Base-by-base conservation (phyloP, 768 basidiomycete species). In the Leucosporidium yakuticum region DNA sequence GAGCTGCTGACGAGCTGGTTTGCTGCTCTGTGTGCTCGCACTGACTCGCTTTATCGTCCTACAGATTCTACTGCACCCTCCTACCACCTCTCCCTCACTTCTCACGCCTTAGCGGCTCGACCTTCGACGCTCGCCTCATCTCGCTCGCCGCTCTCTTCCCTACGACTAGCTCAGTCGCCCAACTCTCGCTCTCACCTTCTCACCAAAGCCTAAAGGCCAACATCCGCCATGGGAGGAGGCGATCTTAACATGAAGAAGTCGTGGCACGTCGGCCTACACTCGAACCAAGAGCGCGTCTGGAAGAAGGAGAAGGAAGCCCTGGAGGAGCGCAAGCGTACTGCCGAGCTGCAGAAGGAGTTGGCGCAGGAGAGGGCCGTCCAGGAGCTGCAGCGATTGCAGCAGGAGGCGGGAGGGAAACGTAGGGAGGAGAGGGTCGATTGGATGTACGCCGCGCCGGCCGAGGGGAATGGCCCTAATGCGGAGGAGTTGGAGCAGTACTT, bases 251-350 rank as follows among this genome's bases (percentile, higher is more conserved):
- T 98, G 94, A 96, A 90, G 81, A 95, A 75, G 36, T 59, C 44
- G 60, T 25, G 32, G 65, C 63, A 31, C 23, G 9, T 5, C 51
- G 12, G 32, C 71, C 76, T 78, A 84, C 87, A 93, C 80, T 92
- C 91, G 79, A 95, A 95, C 81, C 95, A 97, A 87, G 91, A 95
- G 86, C 86, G 90, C 85, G 96, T 98, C 76, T 98, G 96, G 95
- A 84, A 97, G 64, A 90, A 95, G 80, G 96, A 99, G 80, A 93
- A 95, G 85, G 88, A 90, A 77, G 92, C 93, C 63, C 87, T 96
- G 65, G 95, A 95, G 77, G 96, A 99, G 80, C 96, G 95, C 83
- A 98, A 97, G 85, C 95, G 95, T 77, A 84, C 96, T 14, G 91
- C 93, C 62, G 93, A 99, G 79, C 85, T 99, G 9, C 87, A 92